phyloP scores from a whole-genome alignment of 73 alveolate species.

The Paramecium sonneborni region DNA sequence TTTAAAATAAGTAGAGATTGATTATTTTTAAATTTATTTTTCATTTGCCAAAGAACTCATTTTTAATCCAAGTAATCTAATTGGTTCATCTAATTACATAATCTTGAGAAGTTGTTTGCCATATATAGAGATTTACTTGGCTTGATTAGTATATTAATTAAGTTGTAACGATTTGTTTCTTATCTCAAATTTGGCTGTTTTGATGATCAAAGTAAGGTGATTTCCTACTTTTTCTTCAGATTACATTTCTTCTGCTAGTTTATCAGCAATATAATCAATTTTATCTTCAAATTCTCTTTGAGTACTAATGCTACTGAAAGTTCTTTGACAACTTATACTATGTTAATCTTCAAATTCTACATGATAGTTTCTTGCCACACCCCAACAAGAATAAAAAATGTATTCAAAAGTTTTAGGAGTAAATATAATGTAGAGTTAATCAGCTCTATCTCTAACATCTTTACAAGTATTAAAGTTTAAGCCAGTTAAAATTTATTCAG shows the following conservation, averaged over 20 bases:
- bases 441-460: slow-evolving; percentile 75
- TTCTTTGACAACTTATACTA: slow-evolving; percentile 68
- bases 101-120: slow-evolving; percentile 44
- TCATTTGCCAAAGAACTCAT: slow-evolving; percentile 12
- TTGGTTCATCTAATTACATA: slow-evolving; percentile 46
- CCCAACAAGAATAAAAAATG: slow-evolving; percentile 74
- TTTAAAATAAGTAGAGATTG: not conserved
- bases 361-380: slow-evolving; percentile 78
- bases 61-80: slow-evolving; percentile 62
- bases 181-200: slow-evolving; percentile 67
- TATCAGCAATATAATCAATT: slow-evolving; percentile 53
- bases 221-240: slow-evolving; percentile 56
- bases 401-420: slow-evolving; percentile 68
- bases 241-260: slow-evolving; percentile 57
- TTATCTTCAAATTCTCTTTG: slow-evolving; percentile 58
- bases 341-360: slow-evolving; percentile 74
- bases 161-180: slow-evolving; percentile 19
- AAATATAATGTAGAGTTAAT: slow-evolving; percentile 68
- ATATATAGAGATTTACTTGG: not conserved
- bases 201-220: slow-evolving; percentile 61
- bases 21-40: slow-evolving; percentile 19
- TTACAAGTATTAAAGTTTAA: slow-evolving; percentile 76
- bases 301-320: slow-evolving; percentile 56
- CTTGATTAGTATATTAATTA: slow-evolving; percentile 31
- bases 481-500: slow-evolving; percentile 73